Percentiles rank a stretch among this genome's conserved stretches.
Conservation (phyloP, 768 basidiomycete species). For the Leccinum variicolor region DNA sequence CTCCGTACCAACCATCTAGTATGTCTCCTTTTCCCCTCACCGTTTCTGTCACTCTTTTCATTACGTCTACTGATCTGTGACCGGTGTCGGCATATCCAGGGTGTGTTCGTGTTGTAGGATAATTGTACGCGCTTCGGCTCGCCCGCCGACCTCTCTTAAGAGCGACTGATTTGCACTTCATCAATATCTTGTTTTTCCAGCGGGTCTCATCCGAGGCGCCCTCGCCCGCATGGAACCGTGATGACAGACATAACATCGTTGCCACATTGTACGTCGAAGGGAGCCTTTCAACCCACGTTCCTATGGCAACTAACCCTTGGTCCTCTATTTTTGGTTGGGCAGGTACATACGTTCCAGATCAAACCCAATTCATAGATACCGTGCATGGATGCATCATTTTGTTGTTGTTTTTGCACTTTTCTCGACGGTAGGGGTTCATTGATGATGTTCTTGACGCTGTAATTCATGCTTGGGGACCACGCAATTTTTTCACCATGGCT, state of each 20-base stretch:
- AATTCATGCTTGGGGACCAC: neutral
- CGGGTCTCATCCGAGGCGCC: slow-evolving; percentile 82
- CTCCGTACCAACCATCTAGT: slow-evolving; percentile 92
- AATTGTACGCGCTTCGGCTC: slow-evolving; percentile 50
- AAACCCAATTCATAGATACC: slow-evolving; percentile 53
- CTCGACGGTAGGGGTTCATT: neutral
- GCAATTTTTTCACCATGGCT: neutral
- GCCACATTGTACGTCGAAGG: slow-evolving; percentile 73
- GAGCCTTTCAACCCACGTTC: neutral
- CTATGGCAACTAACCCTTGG: neutral
- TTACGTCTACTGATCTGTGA: neutral
- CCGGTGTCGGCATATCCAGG: slow-evolving; percentile 43
- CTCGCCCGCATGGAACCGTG: slow-evolving; percentile 73
- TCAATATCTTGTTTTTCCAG: slow-evolving; percentile 81
- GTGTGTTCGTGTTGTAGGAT: slow-evolving; percentile 91
- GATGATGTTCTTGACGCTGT: neutral
- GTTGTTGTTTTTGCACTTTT: neutral
- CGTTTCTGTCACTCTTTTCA: neutral
- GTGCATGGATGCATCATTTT: neutral
- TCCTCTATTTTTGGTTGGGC: neutral
- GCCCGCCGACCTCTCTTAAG: neutral
- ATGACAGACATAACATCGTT: slow-evolving; percentile 73
- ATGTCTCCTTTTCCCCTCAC: slow-evolving; percentile 22
- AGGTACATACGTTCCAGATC: slow-evolving; percentile 76
- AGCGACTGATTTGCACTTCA: neutral